These are phyloP conservation scores for Rhodotorula sp. DNA, from an alignment of 1,284 basidiomycete genomes.

Conservation along the genomic window DNA sequence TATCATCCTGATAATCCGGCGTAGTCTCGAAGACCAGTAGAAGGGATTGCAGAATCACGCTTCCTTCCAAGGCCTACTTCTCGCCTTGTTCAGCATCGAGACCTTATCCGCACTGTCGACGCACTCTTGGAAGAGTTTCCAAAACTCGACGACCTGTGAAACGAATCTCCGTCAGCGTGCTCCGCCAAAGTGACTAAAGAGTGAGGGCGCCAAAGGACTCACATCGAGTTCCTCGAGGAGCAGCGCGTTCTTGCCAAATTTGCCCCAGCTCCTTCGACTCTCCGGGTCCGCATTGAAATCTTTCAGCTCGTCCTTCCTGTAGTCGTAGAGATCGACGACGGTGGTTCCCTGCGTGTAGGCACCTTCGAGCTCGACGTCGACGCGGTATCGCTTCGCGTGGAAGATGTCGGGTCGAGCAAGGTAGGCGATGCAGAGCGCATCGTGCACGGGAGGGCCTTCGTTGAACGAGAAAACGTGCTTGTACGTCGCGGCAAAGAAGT, in stretches of 20 bases:
- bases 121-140: conserved; percentile 61
- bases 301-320: conserved; percentile 54
- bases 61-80: background rate
- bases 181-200: background rate
- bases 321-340: conserved; percentile 69
- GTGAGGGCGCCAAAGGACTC: too few relatives aligned
- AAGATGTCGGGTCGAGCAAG: conserved; percentile 66
- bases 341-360: conserved; percentile 67
- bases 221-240: conserved; percentile 62
- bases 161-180: conserved; percentile 4
- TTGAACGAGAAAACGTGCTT: conserved; percentile 68
- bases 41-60: background rate
- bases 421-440: conserved; percentile 73
- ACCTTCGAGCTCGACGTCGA: conserved; percentile 70
- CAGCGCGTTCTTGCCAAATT: conserved; percentile 64
- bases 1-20: conserved; percentile 9
- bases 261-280: conserved; percentile 37
- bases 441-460: conserved; percentile 75
- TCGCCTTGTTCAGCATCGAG: conserved; percentile 39
- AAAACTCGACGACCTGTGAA: conserved; percentile 62
- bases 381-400: conserved; percentile 60
- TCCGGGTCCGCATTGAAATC: conserved; percentile 61
- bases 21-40: background rate
- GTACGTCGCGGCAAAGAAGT: conserved; percentile 59
- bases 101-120: conserved; percentile 59